These are phyloP conservation scores for Botrytis squamosa DNA, from an alignment of 2,329 filamentous ascomycete species.

Conservation along the genomic window DNA sequence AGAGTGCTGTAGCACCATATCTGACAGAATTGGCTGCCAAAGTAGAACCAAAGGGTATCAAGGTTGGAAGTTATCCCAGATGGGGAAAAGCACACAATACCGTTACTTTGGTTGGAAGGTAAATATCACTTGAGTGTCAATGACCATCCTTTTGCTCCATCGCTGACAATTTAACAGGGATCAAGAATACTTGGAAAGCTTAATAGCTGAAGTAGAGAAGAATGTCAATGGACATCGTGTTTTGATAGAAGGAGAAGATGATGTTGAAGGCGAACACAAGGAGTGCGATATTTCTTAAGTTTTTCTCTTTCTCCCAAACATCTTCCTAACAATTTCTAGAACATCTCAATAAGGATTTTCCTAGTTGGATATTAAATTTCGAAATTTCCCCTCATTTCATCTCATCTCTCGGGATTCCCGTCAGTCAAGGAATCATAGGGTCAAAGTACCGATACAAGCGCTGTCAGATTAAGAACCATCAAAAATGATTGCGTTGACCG, in stretches of 20 bases:
- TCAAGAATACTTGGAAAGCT: constrained; percentile 70
- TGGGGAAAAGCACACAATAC: constrained; percentile 89
- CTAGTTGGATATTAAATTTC: neutral
- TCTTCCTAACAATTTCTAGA: constrained; percentile 16
- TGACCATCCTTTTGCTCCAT: neutral
- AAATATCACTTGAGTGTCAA: constrained; percentile 31
- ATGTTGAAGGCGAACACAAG: constrained; percentile 41
- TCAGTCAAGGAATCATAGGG: neutral
- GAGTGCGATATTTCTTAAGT: constrained; percentile 19
- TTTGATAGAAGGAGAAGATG: constrained; percentile 68
- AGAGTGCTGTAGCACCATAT: constrained; percentile 81
- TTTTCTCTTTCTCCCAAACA: neutral
- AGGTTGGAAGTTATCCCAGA: constrained; percentile 91
- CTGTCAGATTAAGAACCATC: neutral
- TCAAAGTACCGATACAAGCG: neutral
- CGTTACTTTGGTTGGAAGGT: constrained; percentile 77
- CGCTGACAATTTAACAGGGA: constrained; percentile 50
- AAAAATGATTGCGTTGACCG: neutral
- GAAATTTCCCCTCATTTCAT: neutral
- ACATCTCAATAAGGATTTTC: constrained; percentile 17
- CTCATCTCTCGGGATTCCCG: neutral
- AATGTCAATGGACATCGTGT: constrained; percentile 74
- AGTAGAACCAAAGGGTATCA: constrained; percentile 74
- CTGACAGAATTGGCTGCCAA: constrained; percentile 74
- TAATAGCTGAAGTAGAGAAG: constrained; percentile 74